Conservation (phyloP, 768 basidiomycete genomes). For the Infundibulicybe gibba region DNA sequence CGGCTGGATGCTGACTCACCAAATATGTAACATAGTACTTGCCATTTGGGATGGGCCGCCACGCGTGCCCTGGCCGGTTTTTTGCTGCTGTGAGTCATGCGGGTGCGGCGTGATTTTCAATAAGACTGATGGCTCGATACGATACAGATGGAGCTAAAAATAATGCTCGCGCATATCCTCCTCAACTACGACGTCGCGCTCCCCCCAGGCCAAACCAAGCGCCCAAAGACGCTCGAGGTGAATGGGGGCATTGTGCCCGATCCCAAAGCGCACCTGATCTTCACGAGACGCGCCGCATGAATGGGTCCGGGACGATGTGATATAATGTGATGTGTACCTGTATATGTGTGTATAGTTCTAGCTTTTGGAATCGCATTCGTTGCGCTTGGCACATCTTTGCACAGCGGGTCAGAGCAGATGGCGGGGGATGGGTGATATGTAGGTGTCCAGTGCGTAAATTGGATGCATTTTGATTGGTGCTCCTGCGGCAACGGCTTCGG, state of each 20-base stretch:
- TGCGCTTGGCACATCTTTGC: no score
- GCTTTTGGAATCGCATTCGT: no score
- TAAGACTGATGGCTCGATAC: neutral
- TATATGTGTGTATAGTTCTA: no score
- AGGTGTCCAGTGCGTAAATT: no score
- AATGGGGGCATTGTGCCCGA: constrained; percentile 31
- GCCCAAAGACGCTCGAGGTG: constrained; percentile 26
- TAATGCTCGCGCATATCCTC: constrained; percentile 31
- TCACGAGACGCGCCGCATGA: constrained; percentile 13
- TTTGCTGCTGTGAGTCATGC: constrained; percentile 27
- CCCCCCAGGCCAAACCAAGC: constrained; percentile 17
- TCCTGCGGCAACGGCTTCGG: no score
- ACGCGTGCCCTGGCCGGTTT: constrained; percentile 32
- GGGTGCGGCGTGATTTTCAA: neutral
- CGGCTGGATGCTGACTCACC: constrained; percentile 2
- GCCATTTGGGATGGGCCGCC: constrained; percentile 34
- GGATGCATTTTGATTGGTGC: no score
- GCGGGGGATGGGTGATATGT: no score
- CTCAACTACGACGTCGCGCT: constrained; percentile 26
- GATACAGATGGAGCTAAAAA: constrained; percentile 30
- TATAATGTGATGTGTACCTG: no score
- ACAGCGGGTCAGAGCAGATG: no score
- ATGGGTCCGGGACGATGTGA: no score
- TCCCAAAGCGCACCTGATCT: constrained; percentile 25
- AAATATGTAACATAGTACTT: constrained; percentile 21